Evolutionary conservation across 2,329 filamentous ascomycete species (phyloP).

Genomic region (Chrysoporthe puriensis): DNA sequence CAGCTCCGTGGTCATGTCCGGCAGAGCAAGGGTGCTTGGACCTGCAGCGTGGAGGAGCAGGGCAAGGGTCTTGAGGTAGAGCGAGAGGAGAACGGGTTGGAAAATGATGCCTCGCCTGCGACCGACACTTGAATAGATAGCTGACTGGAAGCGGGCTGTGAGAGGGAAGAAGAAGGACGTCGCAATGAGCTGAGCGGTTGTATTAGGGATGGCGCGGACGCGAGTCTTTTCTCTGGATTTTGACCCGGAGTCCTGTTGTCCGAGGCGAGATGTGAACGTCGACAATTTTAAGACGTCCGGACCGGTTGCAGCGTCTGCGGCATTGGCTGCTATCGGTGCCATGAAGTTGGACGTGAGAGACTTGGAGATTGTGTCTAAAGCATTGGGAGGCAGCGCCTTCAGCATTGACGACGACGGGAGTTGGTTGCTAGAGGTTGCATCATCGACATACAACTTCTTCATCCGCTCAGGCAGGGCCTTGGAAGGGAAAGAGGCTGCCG

Average conservation of each 20-base stretch:
- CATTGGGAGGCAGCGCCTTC: constrained; percentile 58
- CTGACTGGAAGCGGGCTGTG: constrained; percentile 76
- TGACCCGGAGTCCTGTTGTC: constrained; percentile 56
- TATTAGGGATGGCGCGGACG: constrained; percentile 69
- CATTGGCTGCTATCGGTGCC: constrained; percentile 77
- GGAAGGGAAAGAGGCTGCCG: constrained; percentile 70
- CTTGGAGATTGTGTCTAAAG: constrained; percentile 70
- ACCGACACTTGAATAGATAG: constrained; percentile 46
- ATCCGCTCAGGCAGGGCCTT: constrained; percentile 76
- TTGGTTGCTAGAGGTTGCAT: constrained; percentile 34
- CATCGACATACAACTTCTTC: constrained; percentile 68
- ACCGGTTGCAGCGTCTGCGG: constrained; percentile 78
- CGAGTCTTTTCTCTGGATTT: constrained; percentile 40
- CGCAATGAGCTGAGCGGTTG: constrained; percentile 75
- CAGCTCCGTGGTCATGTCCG: constrained; percentile 81
- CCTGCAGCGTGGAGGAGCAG: constrained; percentile 83
- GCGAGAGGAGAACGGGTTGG: constrained; percentile 73
- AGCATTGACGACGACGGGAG: constrained; percentile 41
- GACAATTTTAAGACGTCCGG: constrained; percentile 86
- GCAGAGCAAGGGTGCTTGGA: constrained; percentile 73
- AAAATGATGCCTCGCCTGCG: constrained; percentile 65
- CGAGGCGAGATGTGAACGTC: constrained; percentile 81
- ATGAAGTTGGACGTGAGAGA: constrained; percentile 74
- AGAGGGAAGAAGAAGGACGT: constrained; percentile 86
- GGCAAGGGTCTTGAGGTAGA: constrained; percentile 85